Conservation (phyloP, 1,284 basidiomycete species). For the Omphalotus olearius region DNA sequence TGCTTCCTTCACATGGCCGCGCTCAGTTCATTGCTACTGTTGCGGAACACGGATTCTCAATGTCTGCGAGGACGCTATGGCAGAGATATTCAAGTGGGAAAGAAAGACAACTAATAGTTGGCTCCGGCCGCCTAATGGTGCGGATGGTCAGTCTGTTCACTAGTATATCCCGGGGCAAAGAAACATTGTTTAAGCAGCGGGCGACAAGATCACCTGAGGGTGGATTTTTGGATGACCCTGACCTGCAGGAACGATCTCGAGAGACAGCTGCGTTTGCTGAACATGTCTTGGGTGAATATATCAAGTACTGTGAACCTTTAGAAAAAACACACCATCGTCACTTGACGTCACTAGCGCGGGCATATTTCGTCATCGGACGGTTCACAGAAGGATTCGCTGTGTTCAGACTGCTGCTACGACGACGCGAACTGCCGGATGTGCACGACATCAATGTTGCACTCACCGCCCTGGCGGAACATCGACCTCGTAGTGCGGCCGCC, state of each 20-base stretch:
- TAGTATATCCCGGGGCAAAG: constrained; percentile 25
- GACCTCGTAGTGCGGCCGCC: constrained; percentile 39
- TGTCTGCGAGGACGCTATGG: constrained; percentile 49
- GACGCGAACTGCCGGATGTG: constrained; percentile 51
- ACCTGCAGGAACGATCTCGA: constrained; percentile 19
- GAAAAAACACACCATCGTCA: constrained; percentile 41
- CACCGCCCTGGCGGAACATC: constrained; percentile 44
- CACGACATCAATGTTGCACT: constrained; percentile 63
- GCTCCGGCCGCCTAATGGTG: constrained; percentile 43
- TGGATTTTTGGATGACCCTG: constrained; percentile 5
- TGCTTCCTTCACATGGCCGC: constrained; percentile 39
- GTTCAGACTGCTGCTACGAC: constrained; percentile 42
- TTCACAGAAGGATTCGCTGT: constrained; percentile 40
- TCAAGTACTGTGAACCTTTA: constrained; percentile 39
- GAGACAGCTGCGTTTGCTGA: constrained; percentile 39
- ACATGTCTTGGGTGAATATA: constrained; percentile 43
- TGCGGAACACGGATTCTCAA: constrained; percentile 44
- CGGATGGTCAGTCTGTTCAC: constrained; percentile 53
- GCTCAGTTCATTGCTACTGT: constrained; percentile 41
- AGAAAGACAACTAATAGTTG: constrained; percentile 38
- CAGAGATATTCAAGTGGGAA: constrained; percentile 43
- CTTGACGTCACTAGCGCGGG: constrained; percentile 59
- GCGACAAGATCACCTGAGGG: constrained; percentile 2
- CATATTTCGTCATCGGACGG: constrained; percentile 53
- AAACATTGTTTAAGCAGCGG: constrained; percentile 5